A percentile compares a stretch with the other conserved stretches of the same genome.
Conservation (phyloP, 1,284 basidiomycete species). For the Ustilago hordei region DNA sequence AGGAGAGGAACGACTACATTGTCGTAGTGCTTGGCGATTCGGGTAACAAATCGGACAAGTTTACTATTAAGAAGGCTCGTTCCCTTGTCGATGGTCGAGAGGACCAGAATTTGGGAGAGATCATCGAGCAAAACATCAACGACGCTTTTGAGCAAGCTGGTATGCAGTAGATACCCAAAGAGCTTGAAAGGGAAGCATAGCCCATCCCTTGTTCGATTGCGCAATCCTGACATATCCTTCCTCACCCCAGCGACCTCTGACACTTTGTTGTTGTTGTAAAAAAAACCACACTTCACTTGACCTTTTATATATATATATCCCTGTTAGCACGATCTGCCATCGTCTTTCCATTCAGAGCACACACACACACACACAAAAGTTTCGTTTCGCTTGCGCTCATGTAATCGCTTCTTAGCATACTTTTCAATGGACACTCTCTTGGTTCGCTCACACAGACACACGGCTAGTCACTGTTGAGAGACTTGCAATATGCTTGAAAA, state of each 20-base stretch:
- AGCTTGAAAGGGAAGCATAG: conserved; percentile 6
- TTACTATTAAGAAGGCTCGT: conserved; percentile 26
- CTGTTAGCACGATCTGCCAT: neutral
- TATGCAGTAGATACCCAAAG: conserved; percentile 1
- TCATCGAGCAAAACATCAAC: conserved; percentile 20
- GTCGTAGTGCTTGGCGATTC: conserved; percentile 51
- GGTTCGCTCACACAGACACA: neutral
- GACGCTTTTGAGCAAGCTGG: conserved; percentile 15
- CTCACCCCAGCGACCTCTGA: neutral
- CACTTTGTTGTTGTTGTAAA: neutral
- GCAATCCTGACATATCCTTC: neutral
- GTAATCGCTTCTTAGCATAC: conserved; percentile 1
- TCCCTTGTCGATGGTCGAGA: neutral
- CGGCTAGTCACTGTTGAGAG: neutral
- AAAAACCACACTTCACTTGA: too few relatives aligned
- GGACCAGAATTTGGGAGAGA: neutral
- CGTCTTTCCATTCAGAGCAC: neutral
- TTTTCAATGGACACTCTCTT: neutral
- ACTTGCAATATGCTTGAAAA: neutral
- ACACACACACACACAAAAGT: neutral
- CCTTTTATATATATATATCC: neutral
- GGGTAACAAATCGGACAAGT: conserved; percentile 39
- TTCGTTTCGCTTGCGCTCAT: neutral
- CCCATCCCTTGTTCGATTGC: conserved; percentile 4
- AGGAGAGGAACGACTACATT: conserved; percentile 37